Base-by-base conservation (phyloP, 2,329 filamentous ascomycete genomes). In the Sporothrix humicola region DNA sequence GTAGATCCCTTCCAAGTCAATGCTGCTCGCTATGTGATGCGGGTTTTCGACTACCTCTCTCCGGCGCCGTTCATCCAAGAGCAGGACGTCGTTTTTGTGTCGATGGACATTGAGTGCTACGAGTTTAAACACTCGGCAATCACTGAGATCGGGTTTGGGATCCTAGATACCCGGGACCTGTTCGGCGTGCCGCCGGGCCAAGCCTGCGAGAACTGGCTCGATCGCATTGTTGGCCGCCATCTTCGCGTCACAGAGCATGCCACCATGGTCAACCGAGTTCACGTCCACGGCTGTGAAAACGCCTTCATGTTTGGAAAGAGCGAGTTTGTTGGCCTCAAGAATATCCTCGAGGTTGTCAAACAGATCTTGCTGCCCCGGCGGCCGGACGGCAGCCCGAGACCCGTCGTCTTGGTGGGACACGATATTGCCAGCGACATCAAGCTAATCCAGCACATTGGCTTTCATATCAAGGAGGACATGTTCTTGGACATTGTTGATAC, bases 81-180 rank as follows among this genome's bases (percentile, higher is more conserved):
- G 42, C 78, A 81, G 12, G 83, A 86, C n/a, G 86, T 89, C 0
- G 85, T 97, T 8, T 92, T 98, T 77, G 85, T 97, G 74, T 90
- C 88, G 75, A 85, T 98, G 61, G 96, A 99, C 78, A 84, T 96
- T 46, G 96, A 99, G 81, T 90, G 91, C 0, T 93, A 91, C 73
- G 96, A 99, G 80, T 82, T 83, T 26, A 84, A 88, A 61, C 87
- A 89, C 13, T 83, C 86, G 48, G 84, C 88, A 13, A 87, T 98
- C 74, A 97, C 95, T 0, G 96, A 99, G 81, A 86, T 99, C 54
- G 96, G 96, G 0, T 85, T 99, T 56, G 91, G 93, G 1, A 90
- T 91, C 2, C 85, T 98, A 0, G 94, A 98, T 79, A 94, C 92
- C 0, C 77, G 81, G 4, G 81, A 87, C 52, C 79, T 94, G 26